These are phyloP conservation scores for Neophaeococcomyces aloes DNA, from an alignment of 2,329 filamentous ascomycete species.

Conservation along the genomic window DNA sequence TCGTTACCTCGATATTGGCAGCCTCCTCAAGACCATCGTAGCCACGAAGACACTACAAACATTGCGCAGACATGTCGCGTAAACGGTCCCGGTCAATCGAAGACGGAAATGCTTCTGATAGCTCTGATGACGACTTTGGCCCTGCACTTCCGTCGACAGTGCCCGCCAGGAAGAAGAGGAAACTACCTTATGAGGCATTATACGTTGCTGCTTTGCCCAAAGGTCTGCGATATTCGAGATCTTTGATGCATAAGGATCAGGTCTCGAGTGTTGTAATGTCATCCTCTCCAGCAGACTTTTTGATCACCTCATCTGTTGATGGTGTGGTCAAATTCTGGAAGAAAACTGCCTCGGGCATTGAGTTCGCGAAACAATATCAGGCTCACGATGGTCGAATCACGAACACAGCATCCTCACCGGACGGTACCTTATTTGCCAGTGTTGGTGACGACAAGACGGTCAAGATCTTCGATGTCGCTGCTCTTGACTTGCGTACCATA, in stretches of 20 bases:
- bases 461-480: constrained; percentile 57
- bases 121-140: constrained; percentile 64
- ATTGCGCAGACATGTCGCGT: background rate
- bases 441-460: constrained; percentile 50
- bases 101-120: background rate
- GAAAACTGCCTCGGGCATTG: constrained; percentile 77
- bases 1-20: too few relatives aligned
- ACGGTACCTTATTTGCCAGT: constrained; percentile 89
- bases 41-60: too few relatives aligned
- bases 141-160: constrained; percentile 74
- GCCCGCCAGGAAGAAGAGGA: constrained; percentile 80
- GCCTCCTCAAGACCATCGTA: too few relatives aligned
- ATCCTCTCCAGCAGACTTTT: constrained; percentile 71
- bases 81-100: constrained; percentile 3
- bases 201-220: constrained; percentile 82
- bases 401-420: constrained; percentile 72
- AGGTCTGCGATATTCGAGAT: constrained; percentile 77
- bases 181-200: constrained; percentile 87
- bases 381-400: constrained; percentile 79
- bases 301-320: constrained; percentile 87
- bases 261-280: constrained; percentile 80
- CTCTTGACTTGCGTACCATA: constrained; percentile 76
- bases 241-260: constrained; percentile 97
- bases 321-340: constrained; percentile 99
- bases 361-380: constrained; percentile 97